Conservation (phyloP, 805 yeast species). For the Candida saitoana region DNA sequence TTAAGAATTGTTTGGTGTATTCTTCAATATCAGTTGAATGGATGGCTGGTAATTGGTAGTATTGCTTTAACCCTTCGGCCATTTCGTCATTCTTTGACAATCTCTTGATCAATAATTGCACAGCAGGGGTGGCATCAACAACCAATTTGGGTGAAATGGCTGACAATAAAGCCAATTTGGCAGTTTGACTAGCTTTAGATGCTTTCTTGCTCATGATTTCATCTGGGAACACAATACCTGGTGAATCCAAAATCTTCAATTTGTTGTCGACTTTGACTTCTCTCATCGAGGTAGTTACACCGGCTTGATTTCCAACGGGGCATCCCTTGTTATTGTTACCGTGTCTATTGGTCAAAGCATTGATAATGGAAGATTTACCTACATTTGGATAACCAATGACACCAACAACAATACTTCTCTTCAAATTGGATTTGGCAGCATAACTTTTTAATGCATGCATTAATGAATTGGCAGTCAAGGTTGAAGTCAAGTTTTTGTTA, state of each 20-base stretch:
- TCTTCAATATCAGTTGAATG: conserved; percentile 70
- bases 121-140: conserved; percentile 79
- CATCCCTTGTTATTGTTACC: conserved; percentile 72
- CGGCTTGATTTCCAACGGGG: conserved; percentile 97
- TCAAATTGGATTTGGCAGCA: conserved; percentile 77
- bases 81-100: conserved; percentile 68
- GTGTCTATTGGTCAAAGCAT: conserved; percentile 80
- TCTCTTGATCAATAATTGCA: conserved; percentile 70
- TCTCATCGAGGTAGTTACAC: conserved; percentile 88
- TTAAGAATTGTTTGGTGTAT: conserved; percentile 79
- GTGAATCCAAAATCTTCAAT: conserved; percentile 86
- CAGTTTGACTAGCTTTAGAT: conserved; percentile 63
- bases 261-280: conserved; percentile 90
- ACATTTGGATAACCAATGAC: conserved; percentile 97
- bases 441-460: conserved; percentile 80
- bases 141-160: conserved; percentile 88
- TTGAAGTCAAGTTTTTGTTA: conserved; percentile 67
- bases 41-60: conserved; percentile 77
- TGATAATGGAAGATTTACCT: conserved; percentile 92
- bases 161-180: conserved; percentile 82
- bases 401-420: conserved; percentile 88
- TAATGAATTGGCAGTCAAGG: conserved; percentile 68
- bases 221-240: conserved; percentile 95
- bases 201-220: conserved; percentile 39
- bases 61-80: conserved; percentile 69